Percentiles rank a stretch among this genome's conserved stretches.
phyloP scores from a whole-genome alignment of 164 flowering plant genomes.

The Chimonanthus praecox region DNA sequence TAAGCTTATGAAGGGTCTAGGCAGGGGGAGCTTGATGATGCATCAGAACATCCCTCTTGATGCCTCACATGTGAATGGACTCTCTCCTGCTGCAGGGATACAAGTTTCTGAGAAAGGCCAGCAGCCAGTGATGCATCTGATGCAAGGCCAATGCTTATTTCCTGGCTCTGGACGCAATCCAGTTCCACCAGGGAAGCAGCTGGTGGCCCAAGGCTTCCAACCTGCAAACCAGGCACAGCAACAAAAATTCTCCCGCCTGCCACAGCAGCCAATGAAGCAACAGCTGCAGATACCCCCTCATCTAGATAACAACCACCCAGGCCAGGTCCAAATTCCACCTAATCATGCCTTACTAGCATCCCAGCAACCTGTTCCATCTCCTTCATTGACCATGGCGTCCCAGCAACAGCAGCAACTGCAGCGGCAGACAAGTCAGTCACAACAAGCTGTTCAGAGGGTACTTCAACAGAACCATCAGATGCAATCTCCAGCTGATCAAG shows the following conservation, averaged over 20 bases:
- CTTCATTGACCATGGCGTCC: slow-evolving; percentile 21
- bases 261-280: slow-evolving; percentile 39
- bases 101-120: slow-evolving; percentile 63
- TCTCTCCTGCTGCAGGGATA: slow-evolving; percentile 38
- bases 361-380: slow-evolving; percentile 30
- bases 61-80: slow-evolving; percentile 50
- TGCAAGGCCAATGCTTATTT: slow-evolving; percentile 46
- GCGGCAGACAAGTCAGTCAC: slow-evolving; percentile 40
- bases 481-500: slow-evolving; percentile 24
- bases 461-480: slow-evolving; percentile 38
- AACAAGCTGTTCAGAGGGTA: slow-evolving; percentile 37
- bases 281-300: slow-evolving; percentile 34
- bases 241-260: slow-evolving; percentile 44
- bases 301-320: slow-evolving; percentile 44
- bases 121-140: slow-evolving; percentile 37
- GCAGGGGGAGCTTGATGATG: slow-evolving; percentile 51
- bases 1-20: slow-evolving; percentile 62
- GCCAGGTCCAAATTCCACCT: slow-evolving; percentile 38
- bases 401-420: slow-evolving; percentile 12
- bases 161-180: slow-evolving; percentile 42
- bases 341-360: slow-evolving; percentile 23
- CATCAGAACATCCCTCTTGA: slow-evolving; percentile 56
- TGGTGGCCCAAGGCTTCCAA: slow-evolving; percentile 2
- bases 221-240: slow-evolving; percentile 43
- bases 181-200: slow-evolving; percentile 40